Base-by-base conservation (phyloP, 2,329 filamentous ascomycete species). In the Epichloe hybrida region DNA sequence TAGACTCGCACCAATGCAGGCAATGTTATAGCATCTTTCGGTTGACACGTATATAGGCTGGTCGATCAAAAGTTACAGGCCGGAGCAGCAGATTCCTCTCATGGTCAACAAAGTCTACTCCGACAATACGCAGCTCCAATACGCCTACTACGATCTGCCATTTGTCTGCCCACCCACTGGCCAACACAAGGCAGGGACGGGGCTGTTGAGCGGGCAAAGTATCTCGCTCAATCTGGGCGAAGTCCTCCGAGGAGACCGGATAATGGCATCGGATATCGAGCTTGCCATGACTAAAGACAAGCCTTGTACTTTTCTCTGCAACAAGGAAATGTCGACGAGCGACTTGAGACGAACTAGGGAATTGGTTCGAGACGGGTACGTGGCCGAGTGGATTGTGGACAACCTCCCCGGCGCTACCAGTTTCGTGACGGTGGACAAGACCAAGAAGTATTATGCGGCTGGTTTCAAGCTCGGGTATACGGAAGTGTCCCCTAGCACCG, bases 361-460 rank as follows among this genome's bases (percentile, higher is more conserved):
- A 54, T 69, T 95, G 60, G 83, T 95, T 39, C 77, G 77, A 54
- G 79, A 89, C 49, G 86, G 85, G 37, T 94, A 93, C 64, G 81
- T 93, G n/a, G 83, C 83, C 2, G 88, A 95, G 66, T 95, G 88
- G 89, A 94, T 95, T 57, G 85, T 93, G 56, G 88, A 95, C 66
- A 95, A 95, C 60, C 74, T 95, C 9, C 88, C 89, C 1, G 88
- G 88, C 6, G 88, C 88, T 37, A 94, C 88, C 8, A 90, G 84
- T 64, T 94, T 94, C 62, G 84, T 93, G 31, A 91, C 86, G 0
- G 84, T 87, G 37, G 88, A 94, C 66, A 88, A 88, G 69, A 81
- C 78, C 45, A 77, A 81, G 60, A 94, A 90, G 66, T 94, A 95
- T 71, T 95, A 95, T 64, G 86, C 88, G 12, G 82, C 88, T 2